Evolutionary conservation across 2,329 filamentous ascomycete species (phyloP).

Genomic region (Knoxdaviesia capensis): DNA sequence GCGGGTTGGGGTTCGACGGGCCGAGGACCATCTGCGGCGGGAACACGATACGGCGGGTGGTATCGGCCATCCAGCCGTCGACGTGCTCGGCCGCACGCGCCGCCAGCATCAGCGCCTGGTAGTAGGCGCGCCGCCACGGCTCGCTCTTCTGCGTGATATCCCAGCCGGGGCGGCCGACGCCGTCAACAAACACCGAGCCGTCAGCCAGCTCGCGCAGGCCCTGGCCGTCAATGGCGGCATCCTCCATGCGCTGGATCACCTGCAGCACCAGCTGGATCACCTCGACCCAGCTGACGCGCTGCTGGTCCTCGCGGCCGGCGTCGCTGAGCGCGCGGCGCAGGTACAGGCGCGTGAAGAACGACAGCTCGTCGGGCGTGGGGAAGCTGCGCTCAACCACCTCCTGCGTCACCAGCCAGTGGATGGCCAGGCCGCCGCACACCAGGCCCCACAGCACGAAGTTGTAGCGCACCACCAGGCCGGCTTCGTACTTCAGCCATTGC

Average conservation of each 20-base stretch:
- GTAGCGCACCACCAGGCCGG: slow-evolving; percentile 49
- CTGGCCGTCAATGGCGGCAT: slow-evolving; percentile 45
- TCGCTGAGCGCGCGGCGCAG: slow-evolving; percentile 44
- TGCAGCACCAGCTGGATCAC: slow-evolving; percentile 39
- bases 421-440: slow-evolving; percentile 35
- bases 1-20: slow-evolving; percentile 64
- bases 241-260: slow-evolving; percentile 47
- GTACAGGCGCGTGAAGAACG: slow-evolving; percentile 45
- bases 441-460: slow-evolving; percentile 45
- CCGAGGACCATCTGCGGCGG: slow-evolving; percentile 57
- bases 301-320: slow-evolving; percentile 31
- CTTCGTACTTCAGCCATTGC: slow-evolving; percentile 48
- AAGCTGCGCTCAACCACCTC: slow-evolving; percentile 56
- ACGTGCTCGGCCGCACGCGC: slow-evolving; percentile 62
- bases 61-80: slow-evolving; percentile 60
- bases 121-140: slow-evolving; percentile 73
- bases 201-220: slow-evolving; percentile 37
- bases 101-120: slow-evolving; percentile 57
- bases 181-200: slow-evolving; percentile 31
- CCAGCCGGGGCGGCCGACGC: slow-evolving; percentile 30
- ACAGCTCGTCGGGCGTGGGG: slow-evolving; percentile 73
- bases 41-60: slow-evolving; percentile 43
- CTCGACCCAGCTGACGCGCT: slow-evolving; percentile 43
- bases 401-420: slow-evolving; percentile 46
- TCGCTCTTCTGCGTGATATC: slow-evolving; percentile 62